Evolutionary conservation across 2,329 filamentous ascomycete species (phyloP).

Genomic region (Penicillium thymicola): DNA sequence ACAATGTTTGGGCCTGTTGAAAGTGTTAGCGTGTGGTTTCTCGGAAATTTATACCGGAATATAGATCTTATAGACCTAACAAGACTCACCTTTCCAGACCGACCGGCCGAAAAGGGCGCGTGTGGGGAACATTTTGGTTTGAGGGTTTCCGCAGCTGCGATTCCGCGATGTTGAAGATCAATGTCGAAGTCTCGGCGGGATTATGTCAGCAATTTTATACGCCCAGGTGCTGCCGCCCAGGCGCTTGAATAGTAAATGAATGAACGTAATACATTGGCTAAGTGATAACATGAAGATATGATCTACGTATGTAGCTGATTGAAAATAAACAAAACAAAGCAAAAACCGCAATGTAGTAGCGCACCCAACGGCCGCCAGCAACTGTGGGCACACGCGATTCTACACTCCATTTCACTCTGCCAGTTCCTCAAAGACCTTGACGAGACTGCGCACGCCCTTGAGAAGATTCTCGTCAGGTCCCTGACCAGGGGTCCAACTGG

Average conservation of each 20-base stretch:
- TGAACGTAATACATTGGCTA: not conserved
- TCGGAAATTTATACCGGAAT: not conserved
- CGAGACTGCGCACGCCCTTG: slow-evolving; percentile 68
- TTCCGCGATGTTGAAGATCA: slow-evolving; percentile 20
- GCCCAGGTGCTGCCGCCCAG: not conserved
- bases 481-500: slow-evolving; percentile 73
- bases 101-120: slow-evolving; percentile 68
- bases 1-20: slow-evolving; percentile 64
- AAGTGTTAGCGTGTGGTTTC: slow-evolving; percentile 6
- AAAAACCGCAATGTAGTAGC: not conserved
- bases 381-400: slow-evolving; percentile 14
- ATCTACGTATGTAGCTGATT: not conserved
- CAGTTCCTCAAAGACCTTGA: slow-evolving; percentile 68
- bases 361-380: slow-evolving; percentile 26
- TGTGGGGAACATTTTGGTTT: slow-evolving; percentile 63
- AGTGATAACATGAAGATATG: not conserved
- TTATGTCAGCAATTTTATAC: slow-evolving; percentile 12
- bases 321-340: not conserved
- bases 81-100: slow-evolving; percentile 76
- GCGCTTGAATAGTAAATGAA: not conserved
- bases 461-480: slow-evolving; percentile 85
- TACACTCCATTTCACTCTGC: slow-evolving; percentile 24
- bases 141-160: slow-evolving; percentile 11
- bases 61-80: no score
- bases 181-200: slow-evolving; percentile 5